Evolutionary conservation across 2,329 filamentous ascomycete genomes (phyloP).

Genomic region (Calonectria pteridis): DNA sequence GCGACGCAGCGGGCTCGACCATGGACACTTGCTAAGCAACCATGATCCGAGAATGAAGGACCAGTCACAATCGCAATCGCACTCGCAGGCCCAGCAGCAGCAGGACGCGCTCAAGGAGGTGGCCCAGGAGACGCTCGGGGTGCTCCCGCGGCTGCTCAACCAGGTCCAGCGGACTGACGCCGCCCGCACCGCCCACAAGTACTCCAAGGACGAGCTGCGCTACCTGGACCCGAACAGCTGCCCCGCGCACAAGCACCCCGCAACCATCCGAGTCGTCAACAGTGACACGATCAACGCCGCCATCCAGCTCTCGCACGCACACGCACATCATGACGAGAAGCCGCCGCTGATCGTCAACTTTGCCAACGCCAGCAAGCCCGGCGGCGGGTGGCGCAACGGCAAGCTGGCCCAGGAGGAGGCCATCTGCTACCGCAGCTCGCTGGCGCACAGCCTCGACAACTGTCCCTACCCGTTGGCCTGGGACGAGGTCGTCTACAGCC

Average conservation of each 20-base stretch:
- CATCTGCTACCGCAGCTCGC: constrained; percentile 25
- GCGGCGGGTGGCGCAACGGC: constrained; percentile 25
- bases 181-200: constrained; percentile 10
- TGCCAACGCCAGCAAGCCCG: constrained; percentile 20
- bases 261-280: constrained; percentile 20
- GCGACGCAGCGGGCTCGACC: background rate
- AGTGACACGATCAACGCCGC: constrained; percentile 25
- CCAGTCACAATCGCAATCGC: background rate
- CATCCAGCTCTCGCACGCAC: background rate
- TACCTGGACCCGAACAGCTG: constrained; percentile 17
- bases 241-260: constrained; percentile 12
- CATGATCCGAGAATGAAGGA: background rate
- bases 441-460: constrained; percentile 9
- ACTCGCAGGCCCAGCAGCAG: background rate
- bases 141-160: constrained; percentile 7
- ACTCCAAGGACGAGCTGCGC: background rate
- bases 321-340: background rate
- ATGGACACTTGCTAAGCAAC: background rate
- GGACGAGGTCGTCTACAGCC: constrained; percentile 25
- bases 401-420: constrained; percentile 24
- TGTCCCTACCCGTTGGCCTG: constrained; percentile 19
- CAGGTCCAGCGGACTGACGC: background rate
- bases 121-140: constrained; percentile 14
- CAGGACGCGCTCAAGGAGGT: constrained; percentile 1
- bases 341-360: constrained; percentile 18